Evolutionary conservation across 306 rosid genomes (phyloP).

Genomic region (Lathyrus aphaca): DNA sequence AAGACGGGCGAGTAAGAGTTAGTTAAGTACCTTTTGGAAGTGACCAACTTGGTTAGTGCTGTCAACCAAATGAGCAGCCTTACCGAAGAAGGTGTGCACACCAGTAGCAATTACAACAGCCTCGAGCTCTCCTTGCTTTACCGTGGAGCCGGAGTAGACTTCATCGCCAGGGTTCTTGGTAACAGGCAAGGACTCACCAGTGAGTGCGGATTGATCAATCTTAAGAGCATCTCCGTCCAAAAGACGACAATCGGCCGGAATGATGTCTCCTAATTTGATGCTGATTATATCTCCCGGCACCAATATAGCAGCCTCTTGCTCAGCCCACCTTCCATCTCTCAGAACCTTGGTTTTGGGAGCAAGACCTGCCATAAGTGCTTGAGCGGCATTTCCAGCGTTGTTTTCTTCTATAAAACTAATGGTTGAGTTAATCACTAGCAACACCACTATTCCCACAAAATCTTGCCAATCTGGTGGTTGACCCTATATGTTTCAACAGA

Average conservation of each 20-base stretch:
- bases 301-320: conserved; percentile 74
- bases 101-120: conserved; percentile 95
- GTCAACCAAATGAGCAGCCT: conserved; percentile 94
- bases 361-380: conserved; percentile 96
- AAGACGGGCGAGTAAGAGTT: neutral
- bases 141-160: conserved; percentile 90
- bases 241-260: conserved; percentile 93
- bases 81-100: conserved; percentile 92
- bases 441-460: conserved; percentile 64
- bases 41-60: conserved; percentile 79
- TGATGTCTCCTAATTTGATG: conserved; percentile 79
- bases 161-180: conserved; percentile 62
- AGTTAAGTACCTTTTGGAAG: conserved; percentile 71
- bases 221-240: conserved; percentile 80
- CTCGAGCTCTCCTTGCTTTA: conserved; percentile 91
- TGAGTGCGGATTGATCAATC: conserved; percentile 89
- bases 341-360: conserved; percentile 92
- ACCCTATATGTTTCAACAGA: conserved; percentile 50
- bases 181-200: conserved; percentile 84
- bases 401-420: conserved; percentile 90
- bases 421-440: conserved; percentile 80
- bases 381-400: conserved; percentile 95
- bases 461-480: conserved; percentile 93
- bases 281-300: conserved; percentile 90
- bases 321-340: conserved; percentile 88